phyloP scores from a whole-genome alignment of 352 stramenopile species.

The Globisporangium middletonii region DNA sequence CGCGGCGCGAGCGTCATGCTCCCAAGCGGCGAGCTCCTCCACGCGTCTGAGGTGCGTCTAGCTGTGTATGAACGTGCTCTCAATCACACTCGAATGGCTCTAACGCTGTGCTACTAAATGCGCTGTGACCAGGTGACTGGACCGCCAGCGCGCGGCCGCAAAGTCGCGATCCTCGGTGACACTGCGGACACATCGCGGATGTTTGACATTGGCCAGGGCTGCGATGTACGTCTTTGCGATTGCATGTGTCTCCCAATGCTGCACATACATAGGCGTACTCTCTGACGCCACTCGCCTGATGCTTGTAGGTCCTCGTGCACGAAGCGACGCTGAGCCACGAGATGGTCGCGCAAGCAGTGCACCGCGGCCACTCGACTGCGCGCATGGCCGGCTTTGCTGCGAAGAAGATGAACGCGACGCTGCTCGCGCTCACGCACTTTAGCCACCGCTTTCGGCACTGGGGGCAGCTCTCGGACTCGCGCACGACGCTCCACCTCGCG shows the following conservation, averaged over 20 bases:
- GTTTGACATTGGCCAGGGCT: constrained; percentile 71
- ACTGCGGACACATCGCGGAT: constrained; percentile 64
- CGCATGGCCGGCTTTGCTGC: constrained; percentile 72
- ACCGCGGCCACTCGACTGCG: constrained; percentile 76
- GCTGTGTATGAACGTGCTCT: neutral
- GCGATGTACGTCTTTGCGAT: constrained; percentile 39
- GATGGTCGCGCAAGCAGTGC: constrained; percentile 62
- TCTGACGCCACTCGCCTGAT: neutral
- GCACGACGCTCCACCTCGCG: constrained; percentile 64
- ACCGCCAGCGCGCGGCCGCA: constrained; percentile 49
- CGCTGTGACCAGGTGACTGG: constrained; percentile 37
- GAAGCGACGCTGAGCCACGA: constrained; percentile 76
- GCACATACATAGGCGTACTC: neutral
- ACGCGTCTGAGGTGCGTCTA: constrained; percentile 63
- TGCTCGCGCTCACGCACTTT: constrained; percentile 82
- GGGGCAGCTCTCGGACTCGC: constrained; percentile 25
- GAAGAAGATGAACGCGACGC: constrained; percentile 64
- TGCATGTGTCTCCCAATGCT: neutral
- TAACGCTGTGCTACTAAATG: neutral
- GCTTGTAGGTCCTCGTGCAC: constrained; percentile 74
- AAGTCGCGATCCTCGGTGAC: constrained; percentile 77
- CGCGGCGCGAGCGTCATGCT: constrained; percentile 81
- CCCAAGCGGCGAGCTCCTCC: constrained; percentile 60
- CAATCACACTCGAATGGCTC: neutral
- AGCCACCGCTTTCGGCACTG: constrained; percentile 79